Base-by-base conservation (phyloP, 192 early-diverging fungal species). In the Piromyces sp. region DNA sequence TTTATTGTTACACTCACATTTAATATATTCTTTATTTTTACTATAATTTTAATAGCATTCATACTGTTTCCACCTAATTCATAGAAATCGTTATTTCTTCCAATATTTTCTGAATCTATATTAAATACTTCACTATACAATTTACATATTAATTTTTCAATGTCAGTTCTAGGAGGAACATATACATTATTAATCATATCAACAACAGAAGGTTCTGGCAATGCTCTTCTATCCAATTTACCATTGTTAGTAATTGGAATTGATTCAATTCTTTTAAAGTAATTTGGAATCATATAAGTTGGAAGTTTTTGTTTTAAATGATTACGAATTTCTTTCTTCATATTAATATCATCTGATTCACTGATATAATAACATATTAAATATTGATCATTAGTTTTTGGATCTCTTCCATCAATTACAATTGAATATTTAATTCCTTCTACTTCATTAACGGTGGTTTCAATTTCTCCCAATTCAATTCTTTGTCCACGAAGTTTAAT, bases 141-240 rank as follows among this genome's bases (percentile, higher is more conserved):
- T 3, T 51, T 22, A 51, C 42, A 51, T 2, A 51, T 22, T 51
- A 5, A 22, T 51, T 51, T 22, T 51, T 51, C 19, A 17, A 22
- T 51, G 17, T 51, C 42, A 13, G 15, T 51, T 22, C 5, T 22
- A 4, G 42, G 42, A 5, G 42, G 11, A 22, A 2, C 1, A 22
- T 51, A 51, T 22, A 3, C 0, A 22, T 51, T 19, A 22, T 51
- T 17, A 17, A 51, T 17, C 26, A 51, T 22, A 22, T 51, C 42
- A 0, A 22, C 19, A 22, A 22, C 4, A 51, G 2, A 22, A 38
- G 30, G 80, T 40, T 79, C 84, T 81, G 30, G 86, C 1, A 87
- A 82, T 2, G 85, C 86, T 17, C 80, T 83, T 38, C 83, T 82
- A 81, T 87, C 81, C 22, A 85, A 80, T 30, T 87, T 85, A 30